Conservation (phyloP, 2,329 filamentous ascomycete genomes). For the Claviceps monticola region DNA sequence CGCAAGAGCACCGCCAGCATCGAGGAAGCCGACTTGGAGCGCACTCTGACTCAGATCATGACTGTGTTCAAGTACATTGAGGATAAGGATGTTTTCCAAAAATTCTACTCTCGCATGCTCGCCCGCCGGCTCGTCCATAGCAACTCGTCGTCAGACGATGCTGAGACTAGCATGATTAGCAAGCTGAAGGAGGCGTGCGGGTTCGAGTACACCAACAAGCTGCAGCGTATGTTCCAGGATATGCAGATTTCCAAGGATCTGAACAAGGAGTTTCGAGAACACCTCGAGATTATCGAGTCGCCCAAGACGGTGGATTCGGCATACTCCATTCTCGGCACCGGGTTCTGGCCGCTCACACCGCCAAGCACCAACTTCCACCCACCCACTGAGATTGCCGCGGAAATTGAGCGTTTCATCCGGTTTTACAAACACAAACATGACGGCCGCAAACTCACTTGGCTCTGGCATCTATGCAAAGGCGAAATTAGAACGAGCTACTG, state of each 20-base stretch:
- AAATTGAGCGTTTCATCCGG: conserved; percentile 75
- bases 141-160: conserved; percentile 91
- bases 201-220: conserved; percentile 98
- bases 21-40: conserved; percentile 87
- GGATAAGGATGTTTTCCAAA: conserved; percentile 99
- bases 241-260: conserved; percentile 98
- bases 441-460: conserved; percentile 90
- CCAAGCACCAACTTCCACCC: conserved; percentile 82
- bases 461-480: conserved; percentile 97
- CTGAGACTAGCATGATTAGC: conserved; percentile 98
- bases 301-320: conserved; percentile 67
- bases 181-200: conserved; percentile 97
- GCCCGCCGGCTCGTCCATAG: conserved; percentile 89
- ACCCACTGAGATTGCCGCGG: conserved; percentile 69
- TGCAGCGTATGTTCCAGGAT: conserved; percentile 99
- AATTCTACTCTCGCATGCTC: conserved; percentile 95
- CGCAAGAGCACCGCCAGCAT: conserved; percentile 88
- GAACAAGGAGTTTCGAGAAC: conserved; percentile 76
- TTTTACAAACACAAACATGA: conserved; percentile 97
- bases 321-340: conserved; percentile 88
- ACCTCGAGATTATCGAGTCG: conserved; percentile 40
- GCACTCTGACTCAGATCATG: conserved; percentile 85
- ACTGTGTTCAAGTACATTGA: conserved; percentile 99
- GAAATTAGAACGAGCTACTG: conserved; percentile 91
- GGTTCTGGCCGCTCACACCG: conserved; percentile 88